phyloP scores from a whole-genome alignment of 1,139 yeast genomes.

The Suhomyces bokatorum region DNA sequence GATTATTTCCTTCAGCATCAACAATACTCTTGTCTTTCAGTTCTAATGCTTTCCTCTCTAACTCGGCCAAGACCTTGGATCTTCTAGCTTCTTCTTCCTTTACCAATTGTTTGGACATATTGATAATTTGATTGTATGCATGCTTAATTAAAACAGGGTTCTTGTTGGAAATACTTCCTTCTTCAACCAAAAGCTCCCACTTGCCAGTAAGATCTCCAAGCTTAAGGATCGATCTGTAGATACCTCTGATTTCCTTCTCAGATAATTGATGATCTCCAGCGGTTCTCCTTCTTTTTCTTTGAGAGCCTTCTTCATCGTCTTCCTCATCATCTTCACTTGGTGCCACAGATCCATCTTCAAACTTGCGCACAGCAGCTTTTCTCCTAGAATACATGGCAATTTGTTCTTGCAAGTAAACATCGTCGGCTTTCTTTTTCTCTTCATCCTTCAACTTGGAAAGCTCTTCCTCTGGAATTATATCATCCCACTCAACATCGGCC shows the following conservation, averaged over 20 bases:
- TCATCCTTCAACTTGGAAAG: constrained; percentile 85
- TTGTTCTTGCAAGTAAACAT: constrained; percentile 83
- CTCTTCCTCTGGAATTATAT: constrained; percentile 95
- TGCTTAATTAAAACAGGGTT: constrained; percentile 80
- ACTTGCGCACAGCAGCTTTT: constrained; percentile 67
- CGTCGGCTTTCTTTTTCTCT: constrained; percentile 84
- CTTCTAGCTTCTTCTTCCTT: constrained; percentile 69
- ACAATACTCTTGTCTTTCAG: constrained; percentile 42
- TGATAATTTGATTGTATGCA: constrained; percentile 70
- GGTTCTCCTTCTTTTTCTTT: constrained; percentile 31
- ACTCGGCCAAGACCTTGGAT: constrained; percentile 50
- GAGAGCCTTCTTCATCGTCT: constrained; percentile 38
- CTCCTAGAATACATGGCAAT: constrained; percentile 84
- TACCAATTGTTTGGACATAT: constrained; percentile 61
- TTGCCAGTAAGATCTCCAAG: constrained; percentile 79
- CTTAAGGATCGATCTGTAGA: constrained; percentile 79
- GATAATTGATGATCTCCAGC: constrained; percentile 61
- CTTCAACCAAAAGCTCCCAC: constrained; percentile 87
- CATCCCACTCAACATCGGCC: constrained; percentile 99
- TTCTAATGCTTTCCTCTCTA: constrained; percentile 63
- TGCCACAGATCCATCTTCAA: constrained; percentile 22
- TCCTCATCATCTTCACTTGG: constrained; percentile 37
- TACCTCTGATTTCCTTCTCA: constrained; percentile 84
- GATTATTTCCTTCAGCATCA: constrained; percentile 21
- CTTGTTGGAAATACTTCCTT: constrained; percentile 84